phyloP scores from a whole-genome alignment of 1,284 basidiomycete genomes.

The Pisolithus thermaeus region DNA sequence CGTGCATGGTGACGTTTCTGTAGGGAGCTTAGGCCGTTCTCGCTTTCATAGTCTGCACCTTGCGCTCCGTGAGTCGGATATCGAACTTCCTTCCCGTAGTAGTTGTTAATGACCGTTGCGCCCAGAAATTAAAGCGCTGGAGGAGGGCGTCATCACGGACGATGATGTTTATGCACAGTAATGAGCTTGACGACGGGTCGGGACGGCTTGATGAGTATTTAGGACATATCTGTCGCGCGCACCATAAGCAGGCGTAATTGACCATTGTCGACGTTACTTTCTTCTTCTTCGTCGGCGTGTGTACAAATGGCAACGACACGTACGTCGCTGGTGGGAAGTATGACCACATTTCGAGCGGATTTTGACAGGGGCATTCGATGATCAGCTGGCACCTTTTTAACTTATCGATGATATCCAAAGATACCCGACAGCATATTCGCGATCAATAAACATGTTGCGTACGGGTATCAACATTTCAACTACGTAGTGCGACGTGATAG shows the following conservation, averaged over 20 bases:
- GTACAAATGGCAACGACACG: too few species aligned
- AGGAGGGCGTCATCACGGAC: slow-evolving; percentile 18
- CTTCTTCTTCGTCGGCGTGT: too few species aligned
- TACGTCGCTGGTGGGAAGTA: too few species aligned
- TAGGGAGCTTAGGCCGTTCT: slow-evolving; percentile 29
- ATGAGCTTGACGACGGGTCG: too few species aligned
- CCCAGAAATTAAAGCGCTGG: slow-evolving; percentile 26
- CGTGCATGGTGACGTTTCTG: background rate
- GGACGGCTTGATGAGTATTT: too few species aligned
- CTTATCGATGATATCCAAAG: too few species aligned
- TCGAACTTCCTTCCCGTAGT: background rate
- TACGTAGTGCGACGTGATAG: background rate
- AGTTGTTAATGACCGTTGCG: slow-evolving; percentile 2
- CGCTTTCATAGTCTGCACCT: slow-evolving; percentile 31
- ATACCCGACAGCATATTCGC: background rate
- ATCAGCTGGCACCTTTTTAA: too few species aligned
- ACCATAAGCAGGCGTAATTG: too few species aligned
- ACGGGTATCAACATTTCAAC: background rate
- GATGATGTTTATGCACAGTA: slow-evolving; percentile 7
- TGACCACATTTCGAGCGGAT: too few species aligned
- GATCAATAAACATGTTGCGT: background rate
- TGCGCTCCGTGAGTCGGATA: slow-evolving; percentile 27
- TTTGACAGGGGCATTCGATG: too few species aligned
- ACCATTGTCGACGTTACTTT: too few species aligned
- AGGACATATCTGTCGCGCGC: too few species aligned